phyloP scores from a whole-genome alignment of 495 filamentous ascomycete genomes.

The Xylaria telfairii region DNA sequence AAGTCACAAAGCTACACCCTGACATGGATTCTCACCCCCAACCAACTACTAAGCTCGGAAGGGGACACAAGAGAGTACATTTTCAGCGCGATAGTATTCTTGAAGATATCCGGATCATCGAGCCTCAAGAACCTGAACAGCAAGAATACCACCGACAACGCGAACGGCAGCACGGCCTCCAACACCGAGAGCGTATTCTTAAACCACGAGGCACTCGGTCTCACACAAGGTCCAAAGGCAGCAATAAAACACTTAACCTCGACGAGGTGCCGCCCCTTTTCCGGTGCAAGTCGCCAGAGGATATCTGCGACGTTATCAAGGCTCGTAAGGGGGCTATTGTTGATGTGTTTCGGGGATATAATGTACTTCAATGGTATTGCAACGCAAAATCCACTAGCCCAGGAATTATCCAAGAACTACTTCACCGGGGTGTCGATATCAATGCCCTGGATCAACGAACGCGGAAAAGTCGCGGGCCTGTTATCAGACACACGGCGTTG shows the following conservation, averaged over 20 bases:
- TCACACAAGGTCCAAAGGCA: background rate
- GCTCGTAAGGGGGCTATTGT: background rate
- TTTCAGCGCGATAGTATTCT: constrained; percentile 4
- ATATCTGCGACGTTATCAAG: background rate
- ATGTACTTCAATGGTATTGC: constrained; percentile 22
- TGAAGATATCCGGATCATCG: background rate
- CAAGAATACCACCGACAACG: background rate
- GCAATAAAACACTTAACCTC: background rate
- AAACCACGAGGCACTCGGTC: background rate
- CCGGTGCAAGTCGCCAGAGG: background rate
- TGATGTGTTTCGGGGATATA: constrained; percentile 17
- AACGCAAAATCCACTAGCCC: constrained; percentile 20
- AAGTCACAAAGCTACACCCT: background rate
- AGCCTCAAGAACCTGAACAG: background rate
- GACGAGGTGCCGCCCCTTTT: constrained; percentile 10
- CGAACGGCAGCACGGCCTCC: background rate
- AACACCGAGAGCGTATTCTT: background rate
- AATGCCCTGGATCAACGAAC: constrained; percentile 10
- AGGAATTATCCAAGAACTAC: constrained; percentile 4
- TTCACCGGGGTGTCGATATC: background rate
- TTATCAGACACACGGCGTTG: constrained; percentile 7
- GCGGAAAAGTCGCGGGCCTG: background rate
- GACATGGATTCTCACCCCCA: background rate
- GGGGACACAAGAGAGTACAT: background rate
- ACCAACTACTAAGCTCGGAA: background rate